These are phyloP conservation scores for Bryoerythrophyllum caledonicum DNA, from an alignment of 225 moss, liverwort and hornwort genomes.

Conservation along the genomic window DNA sequence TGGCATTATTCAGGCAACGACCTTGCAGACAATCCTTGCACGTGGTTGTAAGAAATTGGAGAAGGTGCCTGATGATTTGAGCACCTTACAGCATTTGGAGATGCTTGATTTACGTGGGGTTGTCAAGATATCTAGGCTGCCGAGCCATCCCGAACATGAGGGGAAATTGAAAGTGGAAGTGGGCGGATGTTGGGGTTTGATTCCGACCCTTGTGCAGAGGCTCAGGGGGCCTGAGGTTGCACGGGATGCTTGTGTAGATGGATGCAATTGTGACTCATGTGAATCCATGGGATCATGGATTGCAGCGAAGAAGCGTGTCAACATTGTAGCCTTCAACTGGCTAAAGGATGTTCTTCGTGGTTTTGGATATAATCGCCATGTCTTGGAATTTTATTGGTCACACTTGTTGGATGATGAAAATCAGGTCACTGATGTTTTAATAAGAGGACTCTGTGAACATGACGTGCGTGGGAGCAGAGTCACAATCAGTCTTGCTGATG, in stretches of 20 bases:
- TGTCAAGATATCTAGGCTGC: background rate
- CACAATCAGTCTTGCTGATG: background rate
- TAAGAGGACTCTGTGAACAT: background rate
- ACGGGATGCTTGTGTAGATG: background rate
- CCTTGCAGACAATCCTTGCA: background rate
- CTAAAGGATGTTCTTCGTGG: background rate
- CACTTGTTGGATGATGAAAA: background rate
- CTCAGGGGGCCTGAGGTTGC: too few species aligned
- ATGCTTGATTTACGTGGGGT: background rate
- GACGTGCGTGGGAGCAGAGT: background rate
- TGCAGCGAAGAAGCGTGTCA: background rate
- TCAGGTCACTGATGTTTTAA: background rate
- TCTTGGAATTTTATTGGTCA: too few species aligned
- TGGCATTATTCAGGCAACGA: background rate
- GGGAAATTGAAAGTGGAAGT: background rate
- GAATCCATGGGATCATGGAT: background rate
- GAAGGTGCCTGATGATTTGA: background rate
- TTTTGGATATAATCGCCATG: too few species aligned
- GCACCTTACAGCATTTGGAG: background rate
- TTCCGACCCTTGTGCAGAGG: background rate
- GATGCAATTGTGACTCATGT: background rate
- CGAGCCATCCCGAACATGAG: background rate
- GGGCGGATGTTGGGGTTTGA: background rate
- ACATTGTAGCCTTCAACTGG: background rate
- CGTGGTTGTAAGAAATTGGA: fast-evolving